Conservation (phyloP, 768 basidiomycete species). For the Lactarius sp. region DNA sequence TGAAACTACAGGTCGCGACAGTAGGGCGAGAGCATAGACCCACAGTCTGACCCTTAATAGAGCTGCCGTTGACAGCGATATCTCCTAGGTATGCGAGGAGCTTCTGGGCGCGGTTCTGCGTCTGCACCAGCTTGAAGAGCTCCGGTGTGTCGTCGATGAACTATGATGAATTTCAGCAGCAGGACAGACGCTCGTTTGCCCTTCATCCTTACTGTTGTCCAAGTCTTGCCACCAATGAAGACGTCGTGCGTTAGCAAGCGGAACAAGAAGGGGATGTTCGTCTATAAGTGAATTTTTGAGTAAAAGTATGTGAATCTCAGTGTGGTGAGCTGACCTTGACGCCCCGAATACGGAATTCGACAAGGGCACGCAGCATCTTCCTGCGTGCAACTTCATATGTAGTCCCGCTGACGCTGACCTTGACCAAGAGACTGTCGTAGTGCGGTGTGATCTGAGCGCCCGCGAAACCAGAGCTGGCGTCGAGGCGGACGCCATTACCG, state of each 20-base stretch:
- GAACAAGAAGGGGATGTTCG: conserved; percentile 99
- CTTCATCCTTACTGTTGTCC: conserved; percentile 73
- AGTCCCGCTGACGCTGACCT: conserved; percentile 91
- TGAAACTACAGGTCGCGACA: conserved; percentile 2
- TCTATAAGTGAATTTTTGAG: conserved; percentile 44
- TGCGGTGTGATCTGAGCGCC: conserved; percentile 99
- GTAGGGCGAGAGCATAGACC: conserved; percentile 16
- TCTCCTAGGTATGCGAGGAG: conserved; percentile 95
- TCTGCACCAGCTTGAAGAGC: conserved; percentile 96
- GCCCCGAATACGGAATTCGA: conserved; percentile 99
- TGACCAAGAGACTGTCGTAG: conserved; percentile 96
- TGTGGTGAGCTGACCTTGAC: conserved; percentile 64
- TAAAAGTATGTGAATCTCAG: not conserved
- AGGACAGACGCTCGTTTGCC: not conserved
- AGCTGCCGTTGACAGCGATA: conserved; percentile 95
- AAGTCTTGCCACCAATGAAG: conserved; percentile 94
- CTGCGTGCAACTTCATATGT: conserved; percentile 98
- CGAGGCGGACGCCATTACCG: conserved; percentile 96
- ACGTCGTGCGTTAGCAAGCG: conserved; percentile 94
- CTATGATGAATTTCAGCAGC: conserved; percentile 35
- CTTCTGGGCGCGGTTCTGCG: conserved; percentile 98
- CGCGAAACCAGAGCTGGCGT: conserved; percentile 95
- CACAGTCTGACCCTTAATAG: conserved; percentile 89
- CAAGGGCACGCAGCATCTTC: conserved; percentile 99
- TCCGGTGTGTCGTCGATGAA: conserved; percentile 99